Evolutionary conservation across 2,329 filamentous ascomycete genomes (phyloP).

Genomic region (Paramyrothecium roridum): DNA sequence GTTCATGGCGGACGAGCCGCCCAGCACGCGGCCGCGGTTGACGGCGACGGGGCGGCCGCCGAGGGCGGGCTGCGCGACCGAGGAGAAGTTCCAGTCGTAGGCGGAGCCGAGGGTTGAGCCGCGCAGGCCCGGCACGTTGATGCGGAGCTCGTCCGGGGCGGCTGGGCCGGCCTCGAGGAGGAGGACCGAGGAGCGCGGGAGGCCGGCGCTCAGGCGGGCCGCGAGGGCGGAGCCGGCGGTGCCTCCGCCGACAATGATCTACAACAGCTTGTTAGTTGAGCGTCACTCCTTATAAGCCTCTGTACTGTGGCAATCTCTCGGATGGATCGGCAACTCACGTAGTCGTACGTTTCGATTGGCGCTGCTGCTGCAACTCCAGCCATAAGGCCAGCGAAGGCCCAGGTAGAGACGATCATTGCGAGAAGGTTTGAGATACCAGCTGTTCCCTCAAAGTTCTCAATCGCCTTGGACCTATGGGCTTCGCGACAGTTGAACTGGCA

Average conservation of each 20-base stretch:
- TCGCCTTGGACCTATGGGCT: too few relatives aligned
- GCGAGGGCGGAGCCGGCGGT: constrained; percentile 29
- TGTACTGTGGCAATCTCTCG: neutral
- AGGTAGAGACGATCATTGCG: neutral
- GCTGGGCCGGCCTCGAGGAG: constrained; percentile 25
- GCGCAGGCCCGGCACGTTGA: constrained; percentile 27
- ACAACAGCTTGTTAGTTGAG: neutral
- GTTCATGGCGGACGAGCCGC: constrained; percentile 45
- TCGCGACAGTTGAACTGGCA: too few relatives aligned
- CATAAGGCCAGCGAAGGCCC: constrained; percentile 1
- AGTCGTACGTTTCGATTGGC: constrained; percentile 14
- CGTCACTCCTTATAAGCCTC: neutral
- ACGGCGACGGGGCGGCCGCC: constrained; percentile 35
- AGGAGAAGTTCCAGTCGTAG: constrained; percentile 42
- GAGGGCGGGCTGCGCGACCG: constrained; percentile 34
- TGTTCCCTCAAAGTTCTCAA: too few relatives aligned
- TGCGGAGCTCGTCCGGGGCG: constrained; percentile 21
- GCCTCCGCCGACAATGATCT: constrained; percentile 29
- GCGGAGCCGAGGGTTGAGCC: constrained; percentile 20
- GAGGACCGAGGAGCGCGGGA: constrained; percentile 23
- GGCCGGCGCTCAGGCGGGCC: constrained; percentile 24
- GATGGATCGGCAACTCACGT: constrained; percentile 10
- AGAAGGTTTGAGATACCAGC: too few relatives aligned
- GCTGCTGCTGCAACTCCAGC: constrained; percentile 1
- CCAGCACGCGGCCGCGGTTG: constrained; percentile 44